A percentile compares a stretch with the other conserved stretches of the same genome.
phyloP scores from a whole-genome alignment of 2,329 filamentous ascomycete species.

The Leptodontidium sp. region DNA sequence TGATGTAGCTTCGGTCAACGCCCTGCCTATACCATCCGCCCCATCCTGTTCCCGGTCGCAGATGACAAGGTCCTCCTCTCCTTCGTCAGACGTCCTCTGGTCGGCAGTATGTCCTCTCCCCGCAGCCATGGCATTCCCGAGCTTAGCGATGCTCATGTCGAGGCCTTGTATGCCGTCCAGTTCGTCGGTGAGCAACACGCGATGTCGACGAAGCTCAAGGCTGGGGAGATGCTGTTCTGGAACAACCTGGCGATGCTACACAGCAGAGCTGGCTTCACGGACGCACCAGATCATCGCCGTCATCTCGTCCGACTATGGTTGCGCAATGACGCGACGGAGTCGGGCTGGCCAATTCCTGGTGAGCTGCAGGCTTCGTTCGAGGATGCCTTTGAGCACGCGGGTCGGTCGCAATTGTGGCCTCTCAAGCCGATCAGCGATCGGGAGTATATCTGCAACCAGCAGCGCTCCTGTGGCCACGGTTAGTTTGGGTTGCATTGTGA shows the following conservation, averaged over 20 bases:
- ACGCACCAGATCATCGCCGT: slow-evolving; percentile 17
- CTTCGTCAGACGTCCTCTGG: slow-evolving; percentile 28
- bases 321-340: slow-evolving; percentile 24
- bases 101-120: slow-evolving; percentile 21
- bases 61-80: slow-evolving; percentile 27
- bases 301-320: slow-evolving; percentile 33
- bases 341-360: slow-evolving; percentile 22
- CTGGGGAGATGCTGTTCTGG: slow-evolving; percentile 28
- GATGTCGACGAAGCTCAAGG: slow-evolving; percentile 22
- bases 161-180: slow-evolving; percentile 29
- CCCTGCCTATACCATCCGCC: slow-evolving; percentile 27
- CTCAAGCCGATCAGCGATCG: slow-evolving; percentile 27
- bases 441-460: slow-evolving; percentile 29
- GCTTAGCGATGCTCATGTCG: slow-evolving; percentile 21
- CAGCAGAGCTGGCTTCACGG: slow-evolving; percentile 25
- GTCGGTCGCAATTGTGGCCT: slow-evolving; percentile 26
- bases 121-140: slow-evolving; percentile 22
- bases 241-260: slow-evolving; percentile 31
- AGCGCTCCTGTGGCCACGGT: slow-evolving; percentile 28
- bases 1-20: slow-evolving; percentile 21
- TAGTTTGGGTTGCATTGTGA: slow-evolving; percentile 1
- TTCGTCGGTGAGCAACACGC: slow-evolving; percentile 21
- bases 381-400: slow-evolving; percentile 24
- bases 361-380: slow-evolving; percentile 20
- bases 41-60: slow-evolving; percentile 21